phyloP scores from a whole-genome alignment of 345 rosid genomes.

The Dipteronia sinensis region DNA sequence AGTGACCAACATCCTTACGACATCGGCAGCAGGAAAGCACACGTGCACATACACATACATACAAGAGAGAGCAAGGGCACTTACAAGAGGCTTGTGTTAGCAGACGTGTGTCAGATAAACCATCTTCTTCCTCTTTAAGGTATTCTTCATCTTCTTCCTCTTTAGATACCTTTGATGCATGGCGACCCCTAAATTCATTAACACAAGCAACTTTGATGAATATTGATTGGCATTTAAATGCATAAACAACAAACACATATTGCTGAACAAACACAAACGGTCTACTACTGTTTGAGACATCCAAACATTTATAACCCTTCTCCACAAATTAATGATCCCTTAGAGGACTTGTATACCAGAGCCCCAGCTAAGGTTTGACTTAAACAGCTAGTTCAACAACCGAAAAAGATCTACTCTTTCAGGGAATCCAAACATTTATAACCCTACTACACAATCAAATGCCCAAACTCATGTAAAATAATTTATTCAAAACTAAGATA shows the following conservation, averaged over 20 bases:
- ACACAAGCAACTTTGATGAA: background rate
- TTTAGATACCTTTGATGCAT: constrained; percentile 94
- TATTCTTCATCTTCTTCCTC: constrained; percentile 99
- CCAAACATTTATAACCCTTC: too few relatives aligned
- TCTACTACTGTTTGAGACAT: background rate
- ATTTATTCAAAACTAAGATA: background rate
- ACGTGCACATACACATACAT: background rate
- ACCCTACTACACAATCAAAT: background rate
- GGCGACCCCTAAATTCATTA: constrained; percentile 69
- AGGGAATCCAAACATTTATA: background rate
- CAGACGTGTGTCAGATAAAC: constrained; percentile 76
- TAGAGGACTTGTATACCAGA: background rate
- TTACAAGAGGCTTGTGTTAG: constrained; percentile 94
- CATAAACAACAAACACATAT: background rate
- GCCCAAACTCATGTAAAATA: background rate
- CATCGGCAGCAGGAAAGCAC: background rate
- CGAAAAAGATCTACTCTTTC: background rate
- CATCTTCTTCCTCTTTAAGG: constrained; percentile 94
- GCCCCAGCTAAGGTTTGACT: background rate
- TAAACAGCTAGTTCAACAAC: background rate
- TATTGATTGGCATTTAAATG: background rate
- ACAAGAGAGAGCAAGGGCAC: constrained; percentile 19
- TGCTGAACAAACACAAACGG: background rate
- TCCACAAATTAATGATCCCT: background rate
- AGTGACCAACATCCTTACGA: background rate